phyloP scores from a whole-genome alignment of 768 basidiomycete genomes.

The Mycena amicta region DNA sequence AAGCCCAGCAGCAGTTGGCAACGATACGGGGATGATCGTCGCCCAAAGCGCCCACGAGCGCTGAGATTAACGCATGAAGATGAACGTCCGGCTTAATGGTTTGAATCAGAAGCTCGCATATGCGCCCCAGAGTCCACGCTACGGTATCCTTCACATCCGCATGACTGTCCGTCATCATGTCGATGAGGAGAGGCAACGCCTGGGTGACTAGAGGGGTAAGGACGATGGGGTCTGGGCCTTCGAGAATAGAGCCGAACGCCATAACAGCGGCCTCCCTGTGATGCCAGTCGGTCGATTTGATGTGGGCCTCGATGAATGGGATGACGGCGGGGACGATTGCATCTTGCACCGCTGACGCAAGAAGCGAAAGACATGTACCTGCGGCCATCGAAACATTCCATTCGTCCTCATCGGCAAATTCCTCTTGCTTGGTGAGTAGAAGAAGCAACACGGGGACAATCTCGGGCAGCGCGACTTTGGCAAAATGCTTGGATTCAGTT shows the following conservation, averaged over 20 bases:
- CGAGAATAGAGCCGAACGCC: slow-evolving; percentile 97
- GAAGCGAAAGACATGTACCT: slow-evolving; percentile 84
- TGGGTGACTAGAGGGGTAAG: slow-evolving; percentile 91
- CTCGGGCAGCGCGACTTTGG: slow-evolving; percentile 92
- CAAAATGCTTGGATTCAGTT: slow-evolving; percentile 86
- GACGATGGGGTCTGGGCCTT: slow-evolving; percentile 88
- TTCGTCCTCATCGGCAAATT: slow-evolving; percentile 97
- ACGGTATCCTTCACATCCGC: slow-evolving; percentile 93
- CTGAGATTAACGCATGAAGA: slow-evolving; percentile 79
- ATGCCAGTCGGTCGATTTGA: slow-evolving; percentile 92
- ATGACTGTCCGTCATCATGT: slow-evolving; percentile 90
- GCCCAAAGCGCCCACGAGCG: slow-evolving; percentile 77
- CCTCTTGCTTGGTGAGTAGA: slow-evolving; percentile 90
- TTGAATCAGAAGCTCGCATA: slow-evolving; percentile 85
- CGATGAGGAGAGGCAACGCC: slow-evolving; percentile 90
- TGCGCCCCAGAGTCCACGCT: slow-evolving; percentile 95
- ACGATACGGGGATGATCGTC: slow-evolving; percentile 79
- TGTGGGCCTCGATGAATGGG: slow-evolving; percentile 97
- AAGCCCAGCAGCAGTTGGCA: slow-evolving; percentile 93
- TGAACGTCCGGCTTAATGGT: slow-evolving; percentile 90
- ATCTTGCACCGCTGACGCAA: slow-evolving; percentile 90
- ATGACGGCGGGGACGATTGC: slow-evolving; percentile 90
- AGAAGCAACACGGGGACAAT: slow-evolving; percentile 90
- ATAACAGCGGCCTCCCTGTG: slow-evolving; percentile 96
- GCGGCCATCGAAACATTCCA: slow-evolving; percentile 99